Conservation (phyloP, 768 basidiomycete species). For the Auricularia auricula-judae region DNA sequence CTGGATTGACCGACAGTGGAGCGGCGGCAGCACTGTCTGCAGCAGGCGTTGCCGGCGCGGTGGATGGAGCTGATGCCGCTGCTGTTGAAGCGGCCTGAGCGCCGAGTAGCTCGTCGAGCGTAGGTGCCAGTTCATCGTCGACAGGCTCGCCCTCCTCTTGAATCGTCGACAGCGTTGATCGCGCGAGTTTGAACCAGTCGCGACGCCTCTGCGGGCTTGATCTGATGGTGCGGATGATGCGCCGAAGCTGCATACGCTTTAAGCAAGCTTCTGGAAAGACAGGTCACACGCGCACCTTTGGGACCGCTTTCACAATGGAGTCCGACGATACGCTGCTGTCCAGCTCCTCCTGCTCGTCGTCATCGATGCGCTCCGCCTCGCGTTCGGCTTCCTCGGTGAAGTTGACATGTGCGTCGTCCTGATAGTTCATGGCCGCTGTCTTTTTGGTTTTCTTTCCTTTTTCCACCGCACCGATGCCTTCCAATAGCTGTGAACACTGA, state of each 20-base stretch:
- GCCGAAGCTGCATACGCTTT: slow-evolving; percentile 1
- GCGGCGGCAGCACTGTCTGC: neutral
- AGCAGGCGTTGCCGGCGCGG: too few species aligned
- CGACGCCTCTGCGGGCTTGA: slow-evolving; percentile 5
- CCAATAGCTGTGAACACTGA: neutral
- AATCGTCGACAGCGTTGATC: slow-evolving; percentile 1
- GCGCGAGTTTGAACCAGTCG: slow-evolving; percentile 1
- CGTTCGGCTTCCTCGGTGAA: slow-evolving; percentile 9
- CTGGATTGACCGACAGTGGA: neutral
- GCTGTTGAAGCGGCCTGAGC: too few species aligned
- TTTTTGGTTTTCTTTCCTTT: slow-evolving; percentile 11
- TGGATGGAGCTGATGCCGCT: too few species aligned
- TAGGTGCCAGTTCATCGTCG: neutral
- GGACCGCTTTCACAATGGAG: neutral
- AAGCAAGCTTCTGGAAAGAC: neutral
- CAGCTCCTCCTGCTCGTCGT: neutral
- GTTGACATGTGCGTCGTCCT: neutral
- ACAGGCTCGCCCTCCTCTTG: neutral
- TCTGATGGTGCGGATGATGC: slow-evolving; percentile 5
- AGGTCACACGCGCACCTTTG: neutral
- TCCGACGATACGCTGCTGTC: too few species aligned
- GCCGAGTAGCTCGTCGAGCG: too few species aligned
- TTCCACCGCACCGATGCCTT: slow-evolving; percentile 2
- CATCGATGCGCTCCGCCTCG: slow-evolving; percentile 7
- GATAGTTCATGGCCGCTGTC: slow-evolving; percentile 13